Conservation (phyloP, 2,329 filamentous ascomycete genomes). For the Fusarium redolens region DNA sequence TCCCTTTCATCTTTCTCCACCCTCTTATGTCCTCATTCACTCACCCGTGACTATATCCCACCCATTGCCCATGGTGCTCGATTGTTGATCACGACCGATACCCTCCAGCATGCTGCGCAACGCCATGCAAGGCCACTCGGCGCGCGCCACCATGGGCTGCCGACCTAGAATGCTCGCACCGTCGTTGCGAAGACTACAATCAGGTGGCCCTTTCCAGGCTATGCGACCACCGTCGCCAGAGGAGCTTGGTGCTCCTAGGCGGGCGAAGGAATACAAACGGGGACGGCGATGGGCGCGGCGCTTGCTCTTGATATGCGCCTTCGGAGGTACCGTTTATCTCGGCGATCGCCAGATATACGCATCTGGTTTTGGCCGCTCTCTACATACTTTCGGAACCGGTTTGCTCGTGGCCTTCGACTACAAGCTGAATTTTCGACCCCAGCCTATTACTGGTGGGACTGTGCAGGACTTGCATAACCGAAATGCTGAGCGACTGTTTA, state of each 20-base stretch:
- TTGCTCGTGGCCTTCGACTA: conserved; percentile 89
- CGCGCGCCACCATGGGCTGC: conserved; percentile 43
- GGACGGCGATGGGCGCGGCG: conserved; percentile 82
- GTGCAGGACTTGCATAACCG: conserved; percentile 83
- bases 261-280: conserved; percentile 77
- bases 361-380: conserved; percentile 79
- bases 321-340: conserved; percentile 72
- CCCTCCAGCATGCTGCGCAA: conserved; percentile 46
- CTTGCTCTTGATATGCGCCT: conserved; percentile 69
- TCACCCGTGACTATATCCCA: not conserved
- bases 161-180: conserved; percentile 61
- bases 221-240: conserved; percentile 82
- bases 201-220: conserved; percentile 65
- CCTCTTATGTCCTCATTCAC: not conserved
- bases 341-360: conserved; percentile 82
- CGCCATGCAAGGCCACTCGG: conserved; percentile 43
- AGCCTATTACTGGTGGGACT: conserved; percentile 78
- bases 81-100: conserved; percentile 17
- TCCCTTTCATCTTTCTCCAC: no score
- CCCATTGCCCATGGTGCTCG: conserved; percentile 22
- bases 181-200: conserved; percentile 45
- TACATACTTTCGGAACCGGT: conserved; percentile 84
- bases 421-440: conserved; percentile 91
- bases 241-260: conserved; percentile 77
- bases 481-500: conserved; percentile 84